Percentiles rank a stretch among this genome's conserved stretches.
Conservation (phyloP, 139 green algal genomes). For the Trebouxia sp. region DNA sequence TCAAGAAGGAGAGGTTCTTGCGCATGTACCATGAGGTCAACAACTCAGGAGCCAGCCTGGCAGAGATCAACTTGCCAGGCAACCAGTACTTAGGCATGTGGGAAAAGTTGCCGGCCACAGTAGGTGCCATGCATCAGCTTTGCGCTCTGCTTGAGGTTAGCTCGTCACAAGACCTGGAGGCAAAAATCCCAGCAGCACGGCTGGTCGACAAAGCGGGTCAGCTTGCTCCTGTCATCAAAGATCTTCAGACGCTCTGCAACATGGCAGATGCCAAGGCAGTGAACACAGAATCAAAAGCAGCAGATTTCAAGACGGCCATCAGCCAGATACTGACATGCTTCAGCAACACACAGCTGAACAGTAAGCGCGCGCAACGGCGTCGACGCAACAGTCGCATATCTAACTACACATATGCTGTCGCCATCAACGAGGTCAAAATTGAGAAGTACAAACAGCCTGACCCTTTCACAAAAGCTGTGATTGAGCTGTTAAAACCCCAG, state of each 20-base stretch:
- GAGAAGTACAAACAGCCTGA: conserved; percentile 5
- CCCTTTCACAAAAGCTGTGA: conserved; percentile 1
- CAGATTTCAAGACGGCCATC: conserved; percentile 10
- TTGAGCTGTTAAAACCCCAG: conserved; percentile 3
- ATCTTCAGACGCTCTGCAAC: background rate
- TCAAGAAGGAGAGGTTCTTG: conserved; percentile 13
- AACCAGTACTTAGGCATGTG: conserved; percentile 18
- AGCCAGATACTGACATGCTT: background rate
- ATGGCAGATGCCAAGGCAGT: background rate
- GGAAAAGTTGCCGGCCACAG: background rate
- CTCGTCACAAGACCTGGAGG: background rate
- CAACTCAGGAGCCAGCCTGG: background rate
- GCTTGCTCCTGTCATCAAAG: background rate
- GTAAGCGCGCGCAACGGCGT: background rate
- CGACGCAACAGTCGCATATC: background rate
- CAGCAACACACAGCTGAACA: conserved; percentile 4
- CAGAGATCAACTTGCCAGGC: background rate
- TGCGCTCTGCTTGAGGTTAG: conserved; percentile 3
- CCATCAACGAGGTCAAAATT: conserved; percentile 2
- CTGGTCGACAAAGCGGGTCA: background rate
- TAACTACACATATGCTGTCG: background rate
- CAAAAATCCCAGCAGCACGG: background rate
- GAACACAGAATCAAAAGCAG: background rate
- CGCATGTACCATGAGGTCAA: background rate
- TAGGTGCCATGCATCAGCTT: conserved; percentile 5